Evolutionary conservation across 192 early-diverging fungal species (phyloP), one percentile per base, ranked within the genome.

Genomic region (Coemansia sp.): DNA sequence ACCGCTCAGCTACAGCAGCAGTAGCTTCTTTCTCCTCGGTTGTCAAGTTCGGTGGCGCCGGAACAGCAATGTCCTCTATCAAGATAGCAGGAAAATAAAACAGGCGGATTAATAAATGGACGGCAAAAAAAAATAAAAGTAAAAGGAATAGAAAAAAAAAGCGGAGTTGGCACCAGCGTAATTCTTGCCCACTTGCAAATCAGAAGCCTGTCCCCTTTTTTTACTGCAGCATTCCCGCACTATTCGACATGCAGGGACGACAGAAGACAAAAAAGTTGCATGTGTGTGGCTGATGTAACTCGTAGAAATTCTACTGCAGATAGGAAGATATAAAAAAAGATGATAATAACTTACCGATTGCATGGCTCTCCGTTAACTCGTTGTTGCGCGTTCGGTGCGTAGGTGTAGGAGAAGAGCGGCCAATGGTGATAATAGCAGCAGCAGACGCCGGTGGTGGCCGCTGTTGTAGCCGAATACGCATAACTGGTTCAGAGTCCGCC

Each of bases 381-480:
- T 4, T 29, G 51, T 14, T 55, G 51, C 25, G 12, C 3, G 3
- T 7, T 48, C 27, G 23, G 11, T 55, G 11, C 3, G 23, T 14
- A 3, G 21, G 51, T n/a, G 51, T 27, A 14, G 51, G 51, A 25
- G 51, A 55, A 4, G 51, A n/a, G 25, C 14, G 51, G 12, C 51
- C 25, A 29, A 27, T 19, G 19, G 46, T n/a, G 19, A 48, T 12
- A 27, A 55, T 27, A 15, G 23, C 25, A 27, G 15, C 42, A 17
- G 46, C 61, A 41, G 64, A 44, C 29, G 27, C 15, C 29, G 44
- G 25, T 8, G 69, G 25, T 3, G 69, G 66, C 42, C 78, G 67
- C 34, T 68, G 70, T 4, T 62, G 31, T 45, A 81, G 64, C 17
- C 64, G 62, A 14, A 81, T 81, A 5, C 70, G 74, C 78, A 81